These are phyloP conservation scores for Pugionium cornutum DNA, from an alignment of 345 rosid genomes.

Conservation along the genomic window DNA sequence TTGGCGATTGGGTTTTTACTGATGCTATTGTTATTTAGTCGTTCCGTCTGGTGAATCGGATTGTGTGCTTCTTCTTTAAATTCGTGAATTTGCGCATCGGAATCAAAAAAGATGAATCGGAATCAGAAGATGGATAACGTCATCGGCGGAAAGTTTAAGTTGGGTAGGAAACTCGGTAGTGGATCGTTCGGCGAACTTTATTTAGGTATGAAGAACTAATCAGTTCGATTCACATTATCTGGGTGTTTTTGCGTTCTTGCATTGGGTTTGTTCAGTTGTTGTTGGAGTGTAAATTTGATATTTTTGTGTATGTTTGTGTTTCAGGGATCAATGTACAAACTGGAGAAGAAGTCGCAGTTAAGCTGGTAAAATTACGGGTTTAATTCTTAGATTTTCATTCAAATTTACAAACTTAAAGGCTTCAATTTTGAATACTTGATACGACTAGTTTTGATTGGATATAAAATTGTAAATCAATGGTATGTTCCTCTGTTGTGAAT, in stretches of 20 bases:
- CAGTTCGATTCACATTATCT: conserved; percentile 5
- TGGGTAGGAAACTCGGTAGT: conserved; percentile 88
- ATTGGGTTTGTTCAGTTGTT: conserved; percentile 1
- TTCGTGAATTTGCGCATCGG: conserved; percentile 8
- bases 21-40: conserved; percentile 30
- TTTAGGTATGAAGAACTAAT: conserved; percentile 50
- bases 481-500: background rate
- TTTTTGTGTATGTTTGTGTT: background rate
- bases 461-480: background rate
- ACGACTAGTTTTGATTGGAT: conserved; percentile 4
- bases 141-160: conserved; percentile 78
- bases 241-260: conserved; percentile 6
- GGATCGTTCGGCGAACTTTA: conserved; percentile 90
- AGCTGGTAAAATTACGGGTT: conserved; percentile 54
- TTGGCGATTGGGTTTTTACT: conserved; percentile 21
- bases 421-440: conserved; percentile 13
- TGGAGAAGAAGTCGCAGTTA: conserved; percentile 61
- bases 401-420: conserved; percentile 1
- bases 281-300: conserved; percentile 1
- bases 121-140: conserved; percentile 57
- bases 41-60: conserved; percentile 32
- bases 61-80: conserved; percentile 14
- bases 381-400: conserved; percentile 1
- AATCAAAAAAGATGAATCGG: conserved; percentile 22
- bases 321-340: conserved; percentile 55